phyloP scores from a whole-genome alignment of 2,329 filamentous ascomycete species.

The Peltaster fructicola region DNA sequence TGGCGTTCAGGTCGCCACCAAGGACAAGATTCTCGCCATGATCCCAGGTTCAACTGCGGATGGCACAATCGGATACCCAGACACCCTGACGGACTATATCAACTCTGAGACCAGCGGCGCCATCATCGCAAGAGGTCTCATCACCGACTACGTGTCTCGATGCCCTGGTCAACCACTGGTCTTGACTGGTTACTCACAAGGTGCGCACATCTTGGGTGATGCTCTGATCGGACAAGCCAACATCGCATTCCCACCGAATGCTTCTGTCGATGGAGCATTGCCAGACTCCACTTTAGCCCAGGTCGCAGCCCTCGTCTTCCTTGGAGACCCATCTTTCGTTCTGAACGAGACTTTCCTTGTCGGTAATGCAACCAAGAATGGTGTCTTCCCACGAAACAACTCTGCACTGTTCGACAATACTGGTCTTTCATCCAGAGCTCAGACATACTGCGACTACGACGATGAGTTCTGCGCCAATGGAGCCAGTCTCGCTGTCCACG shows the following conservation, averaged over 20 bases:
- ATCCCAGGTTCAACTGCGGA: conserved; percentile 6
- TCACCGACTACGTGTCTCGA: conserved; percentile 5
- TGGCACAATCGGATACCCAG: conserved; percentile 6
- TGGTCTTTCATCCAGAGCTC: conserved; percentile 2
- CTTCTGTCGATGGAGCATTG: conserved; percentile 4
- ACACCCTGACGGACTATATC: conserved; percentile 8
- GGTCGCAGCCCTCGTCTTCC: conserved; percentile 6
- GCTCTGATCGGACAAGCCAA: conserved; percentile 7
- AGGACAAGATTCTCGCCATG: conserved; percentile 5
- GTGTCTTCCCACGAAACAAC: conserved; percentile 7
- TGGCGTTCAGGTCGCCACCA: conserved; percentile 7
- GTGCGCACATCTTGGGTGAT: conserved; percentile 8
- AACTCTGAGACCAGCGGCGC: conserved; percentile 8
- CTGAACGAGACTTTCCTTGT: conserved; percentile 7
- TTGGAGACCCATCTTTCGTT: conserved; percentile 8
- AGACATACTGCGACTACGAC: conserved; percentile 8
- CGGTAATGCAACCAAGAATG: conserved; percentile 7
- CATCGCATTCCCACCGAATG: conserved; percentile 6
- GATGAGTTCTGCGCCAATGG: conserved; percentile 9
- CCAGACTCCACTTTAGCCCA: conserved; percentile 4
- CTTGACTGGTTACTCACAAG: conserved; percentile 10
- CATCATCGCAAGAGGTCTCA: conserved; percentile 4
- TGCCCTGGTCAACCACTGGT: conserved; percentile 7
- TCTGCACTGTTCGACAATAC: conserved; percentile 3
- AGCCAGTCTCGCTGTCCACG: too few relatives aligned